Base-by-base conservation (phyloP, 352 stramenopile genomes). In the Globisporangium parvum region DNA sequence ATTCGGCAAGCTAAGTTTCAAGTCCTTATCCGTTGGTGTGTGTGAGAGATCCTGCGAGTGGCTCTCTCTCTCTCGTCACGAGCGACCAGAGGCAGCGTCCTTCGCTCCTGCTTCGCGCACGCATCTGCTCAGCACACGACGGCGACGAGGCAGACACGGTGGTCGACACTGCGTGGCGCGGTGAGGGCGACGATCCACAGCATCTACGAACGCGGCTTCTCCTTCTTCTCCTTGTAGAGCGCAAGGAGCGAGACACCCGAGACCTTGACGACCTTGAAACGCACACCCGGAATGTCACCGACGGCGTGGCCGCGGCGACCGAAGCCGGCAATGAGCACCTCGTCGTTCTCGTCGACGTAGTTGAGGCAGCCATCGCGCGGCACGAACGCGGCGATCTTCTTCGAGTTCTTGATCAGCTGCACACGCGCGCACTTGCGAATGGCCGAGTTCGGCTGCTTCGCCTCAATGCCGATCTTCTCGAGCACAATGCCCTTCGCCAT, bases 361-460 rank as follows among this genome's bases (percentile, higher is more conserved):
- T 99, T 99, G 68, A 99, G 82, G 85, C 97, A 99, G 87, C 98
- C 98, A 96, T 99, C 98, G 50, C 97, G 91, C 55, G 98, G 98
- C 63, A 99, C 97, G 87, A 99, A 99, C 62, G 97, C 97, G 24
- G 98, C 97, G 78, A 99, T 99, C 89, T 99, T 99, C 96, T 99
- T 99, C 69, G 96, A 98, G 81, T 99, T 99, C 96, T 99, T 99
- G 85, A 99, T 99, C 41, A 99, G 85, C 85, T 99, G 98, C 60
- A 99, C 97, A 82, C 98, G 96, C 42, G 98, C 96, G 72, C 96
- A 99, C 92, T 99, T 99, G 74, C 98, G 96, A 88, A 99, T 99
- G 66, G 98, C 98, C 46, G 96, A 99, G 93, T 99, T 99, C 57
- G 98, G 98, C 89, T 99, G 98, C 87, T 99, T 99, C 66, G 98